Base-by-base conservation (phyloP, 106 monocot species). In the Phalaenopsis aphrodite region DNA sequence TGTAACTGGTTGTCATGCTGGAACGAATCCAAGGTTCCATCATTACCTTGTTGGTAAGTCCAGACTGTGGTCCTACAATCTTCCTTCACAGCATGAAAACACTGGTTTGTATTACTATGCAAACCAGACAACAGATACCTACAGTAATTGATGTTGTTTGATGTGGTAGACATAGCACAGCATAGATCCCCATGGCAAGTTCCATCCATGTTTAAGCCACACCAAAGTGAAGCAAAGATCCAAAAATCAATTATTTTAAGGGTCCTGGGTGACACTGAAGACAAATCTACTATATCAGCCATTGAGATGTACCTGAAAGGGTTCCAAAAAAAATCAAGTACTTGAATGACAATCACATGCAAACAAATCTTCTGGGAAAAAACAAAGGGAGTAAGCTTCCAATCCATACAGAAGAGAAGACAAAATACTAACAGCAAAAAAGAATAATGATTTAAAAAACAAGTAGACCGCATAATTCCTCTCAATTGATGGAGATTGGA, bases 51-150 rank as follows among this genome's bases (percentile, higher is more conserved):
- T 49, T 87, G 86, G 79, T 95, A 99, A 58, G 91, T 95, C 94
- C 99, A 99, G 14, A 99, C 94, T 37, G 93, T 93, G 46, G 94
- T 99, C 75, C 99, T 89, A 76, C 99, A 99, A 58, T 99, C 99
- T 45, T 94, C 99, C 84, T 99, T 79, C 73, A 99, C 85, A 55
- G 88, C 81, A 81, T 87, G 89, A 8, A 88, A 16, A 81, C 92
- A 99, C 8, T 69, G 37, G 11, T 83, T 48, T 21, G 49, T 55
- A 67, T 87, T 85, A 68, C 79, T 80, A 18, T 83, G 79, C 48
- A 89, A 79, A 12, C 94, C 94, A 76, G 89, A 88, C 39, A 91
- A 43, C 75, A 99, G 79, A 41, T 84, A 88, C 69, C 88, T 81
- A 81, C 93, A 95, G 57, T 83, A 78, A 74, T 77, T 57, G 8